Evolutionary conservation across 805 yeast genomes (phyloP).

Genomic region (Cyberlindnera euphorbiiphila): DNA sequence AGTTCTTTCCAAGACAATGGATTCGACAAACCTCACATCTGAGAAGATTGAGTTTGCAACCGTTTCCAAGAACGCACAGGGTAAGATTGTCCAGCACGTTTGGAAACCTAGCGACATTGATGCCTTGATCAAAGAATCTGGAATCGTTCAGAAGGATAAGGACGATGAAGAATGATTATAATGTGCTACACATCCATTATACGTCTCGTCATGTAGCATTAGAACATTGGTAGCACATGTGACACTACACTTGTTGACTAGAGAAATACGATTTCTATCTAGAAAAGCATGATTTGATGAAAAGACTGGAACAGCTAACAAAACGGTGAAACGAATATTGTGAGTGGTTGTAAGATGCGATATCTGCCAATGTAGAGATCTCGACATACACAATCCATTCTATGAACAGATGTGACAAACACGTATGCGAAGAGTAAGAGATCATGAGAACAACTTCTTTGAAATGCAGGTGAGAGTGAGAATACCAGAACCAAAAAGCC

Average conservation of each 20-base stretch:
- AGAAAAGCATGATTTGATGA: constrained; percentile 2
- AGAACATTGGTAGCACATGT: too few species aligned
- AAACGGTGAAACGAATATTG: background rate
- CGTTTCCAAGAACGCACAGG: constrained; percentile 45
- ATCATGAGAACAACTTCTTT: too few species aligned
- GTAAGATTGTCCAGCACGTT: constrained; percentile 60
- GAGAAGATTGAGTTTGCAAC: constrained; percentile 95
- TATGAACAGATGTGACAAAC: too few species aligned
- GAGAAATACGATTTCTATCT: constrained; percentile 2
- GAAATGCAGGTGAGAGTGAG: background rate
- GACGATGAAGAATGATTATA: constrained; percentile 34
- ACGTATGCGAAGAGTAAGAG: too few species aligned
- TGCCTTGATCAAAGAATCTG: constrained; percentile 63
- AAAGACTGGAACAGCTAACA: background rate
- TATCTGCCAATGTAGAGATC: too few species aligned
- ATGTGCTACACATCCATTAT: too few species aligned
- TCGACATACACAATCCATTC: too few species aligned
- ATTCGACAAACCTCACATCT: constrained; percentile 75
- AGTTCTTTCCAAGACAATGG: constrained; percentile 92
- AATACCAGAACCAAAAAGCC: background rate
- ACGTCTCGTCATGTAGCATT: too few species aligned
- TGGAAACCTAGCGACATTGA: constrained; percentile 82
- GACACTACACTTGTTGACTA: too few species aligned
- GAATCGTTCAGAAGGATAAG: constrained; percentile 57
- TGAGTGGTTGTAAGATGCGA: too few species aligned